A percentile compares a stretch with the other conserved stretches of the same genome.
phyloP scores from a whole-genome alignment of 1,284 basidiomycete genomes.

The Pyrrhoderma noxium region DNA sequence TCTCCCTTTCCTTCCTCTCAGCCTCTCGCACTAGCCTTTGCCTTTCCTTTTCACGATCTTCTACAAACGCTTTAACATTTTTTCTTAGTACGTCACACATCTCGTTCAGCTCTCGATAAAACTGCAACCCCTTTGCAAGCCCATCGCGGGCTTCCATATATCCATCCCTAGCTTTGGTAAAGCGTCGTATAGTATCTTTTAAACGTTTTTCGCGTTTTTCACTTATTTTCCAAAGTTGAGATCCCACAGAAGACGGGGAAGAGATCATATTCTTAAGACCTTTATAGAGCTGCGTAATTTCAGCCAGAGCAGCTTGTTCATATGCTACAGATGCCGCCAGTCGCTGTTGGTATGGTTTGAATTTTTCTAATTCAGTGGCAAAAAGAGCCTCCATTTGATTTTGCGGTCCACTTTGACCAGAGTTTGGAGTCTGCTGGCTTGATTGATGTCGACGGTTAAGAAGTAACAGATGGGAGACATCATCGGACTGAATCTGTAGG shows the following conservation, averaged over 20 bases:
- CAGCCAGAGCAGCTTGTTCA: slow-evolving; percentile 65
- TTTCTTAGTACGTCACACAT: slow-evolving; percentile 54
- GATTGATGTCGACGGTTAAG: slow-evolving; percentile 83
- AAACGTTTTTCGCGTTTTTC: slow-evolving; percentile 73
- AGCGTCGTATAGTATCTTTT: slow-evolving; percentile 63
- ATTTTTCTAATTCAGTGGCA: slow-evolving; percentile 92
- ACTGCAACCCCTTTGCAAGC: slow-evolving; percentile 81
- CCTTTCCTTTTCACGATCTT: slow-evolving; percentile 63
- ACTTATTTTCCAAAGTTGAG: slow-evolving; percentile 50
- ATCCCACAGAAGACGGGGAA: slow-evolving; percentile 47
- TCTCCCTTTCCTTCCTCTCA: slow-evolving; percentile 45
- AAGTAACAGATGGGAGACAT: slow-evolving; percentile 91
- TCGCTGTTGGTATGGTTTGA: slow-evolving; percentile 83
- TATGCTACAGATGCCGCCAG: slow-evolving; percentile 71
- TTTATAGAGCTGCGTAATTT: slow-evolving; percentile 66
- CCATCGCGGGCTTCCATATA: slow-evolving; percentile 87
- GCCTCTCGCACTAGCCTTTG: slow-evolving; percentile 61
- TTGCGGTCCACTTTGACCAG: too few relatives aligned
- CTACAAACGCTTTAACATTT: slow-evolving; percentile 59
- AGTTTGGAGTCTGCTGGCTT: slow-evolving; percentile 51
- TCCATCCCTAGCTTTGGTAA: slow-evolving; percentile 69
- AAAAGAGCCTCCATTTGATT: slow-evolving; percentile 52
- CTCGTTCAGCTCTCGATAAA: slow-evolving; percentile 79
- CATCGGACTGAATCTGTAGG: slow-evolving; percentile 83
- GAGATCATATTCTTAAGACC: slow-evolving; percentile 51